Conservation (phyloP, 179 eudicot genomes). For the Gypsophila paniculata region DNA sequence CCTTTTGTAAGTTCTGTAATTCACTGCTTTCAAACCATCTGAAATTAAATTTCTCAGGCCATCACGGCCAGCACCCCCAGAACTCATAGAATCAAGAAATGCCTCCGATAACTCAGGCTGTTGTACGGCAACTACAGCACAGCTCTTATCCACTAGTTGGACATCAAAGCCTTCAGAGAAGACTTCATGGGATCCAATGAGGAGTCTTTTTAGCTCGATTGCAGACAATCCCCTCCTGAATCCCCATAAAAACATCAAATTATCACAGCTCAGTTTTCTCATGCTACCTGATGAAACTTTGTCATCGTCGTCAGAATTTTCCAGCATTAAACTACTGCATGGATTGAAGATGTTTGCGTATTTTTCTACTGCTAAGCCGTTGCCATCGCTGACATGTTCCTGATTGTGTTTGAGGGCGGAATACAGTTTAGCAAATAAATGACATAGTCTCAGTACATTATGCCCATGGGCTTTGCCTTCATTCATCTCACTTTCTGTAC, state of each 20-base stretch:
- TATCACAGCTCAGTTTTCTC: slow-evolving; percentile 43
- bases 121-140: slow-evolving; percentile 67
- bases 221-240: slow-evolving; percentile 49
- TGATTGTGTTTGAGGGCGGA: slow-evolving; percentile 44
- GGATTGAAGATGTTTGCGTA: slow-evolving; percentile 43
- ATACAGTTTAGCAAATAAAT: slow-evolving; percentile 67
- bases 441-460: slow-evolving; percentile 57
- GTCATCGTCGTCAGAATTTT: slow-evolving; percentile 41
- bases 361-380: slow-evolving; percentile 33
- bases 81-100: slow-evolving; percentile 51
- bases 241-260: slow-evolving; percentile 90
- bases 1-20: slow-evolving; percentile 48
- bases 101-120: slow-evolving; percentile 43
- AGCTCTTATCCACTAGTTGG: slow-evolving; percentile 59
- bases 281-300: slow-evolving; percentile 39
- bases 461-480: slow-evolving; percentile 59
- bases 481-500: slow-evolving; percentile 38
- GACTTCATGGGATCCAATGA: slow-evolving; percentile 42
- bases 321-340: slow-evolving; percentile 25
- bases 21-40: slow-evolving; percentile 55
- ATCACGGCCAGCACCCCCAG: slow-evolving; percentile 40
- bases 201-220: slow-evolving; percentile 45
- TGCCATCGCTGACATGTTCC: slow-evolving; percentile 21
- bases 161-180: slow-evolving; percentile 68
- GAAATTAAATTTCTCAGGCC: slow-evolving; percentile 47